These are phyloP conservation scores for Antarctomyces pellizariae DNA, from an alignment of 495 filamentous ascomycete species.

Conservation along the genomic window DNA sequence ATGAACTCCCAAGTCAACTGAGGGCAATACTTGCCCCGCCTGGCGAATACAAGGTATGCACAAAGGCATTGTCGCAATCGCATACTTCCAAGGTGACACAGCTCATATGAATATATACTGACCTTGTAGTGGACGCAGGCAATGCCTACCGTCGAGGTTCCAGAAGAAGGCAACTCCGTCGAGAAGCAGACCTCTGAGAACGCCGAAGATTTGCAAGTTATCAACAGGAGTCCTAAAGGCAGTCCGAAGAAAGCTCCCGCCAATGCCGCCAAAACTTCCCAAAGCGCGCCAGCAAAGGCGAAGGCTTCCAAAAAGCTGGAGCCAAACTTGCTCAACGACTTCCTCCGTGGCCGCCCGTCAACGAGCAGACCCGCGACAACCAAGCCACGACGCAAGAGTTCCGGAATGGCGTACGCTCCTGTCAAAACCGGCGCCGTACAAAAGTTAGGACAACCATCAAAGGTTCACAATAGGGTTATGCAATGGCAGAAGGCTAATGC, in stretches of 20 bases:
- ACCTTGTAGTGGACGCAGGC: too few relatives aligned
- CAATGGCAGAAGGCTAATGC: conserved; percentile 54
- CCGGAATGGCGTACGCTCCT: conserved; percentile 14
- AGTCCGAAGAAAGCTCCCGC: conserved; percentile 3
- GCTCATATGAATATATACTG: too few relatives aligned
- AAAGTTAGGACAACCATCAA: conserved; percentile 22
- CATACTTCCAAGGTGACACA: too few relatives aligned
- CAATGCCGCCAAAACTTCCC: conserved; percentile 14
- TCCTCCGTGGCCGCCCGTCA: conserved; percentile 27
- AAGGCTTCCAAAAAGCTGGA: conserved; percentile 14
- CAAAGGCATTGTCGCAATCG: too few relatives aligned
- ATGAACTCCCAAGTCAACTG: too few relatives aligned
- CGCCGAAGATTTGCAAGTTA: too few relatives aligned
- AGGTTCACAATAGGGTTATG: conserved; percentile 43
- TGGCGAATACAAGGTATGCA: too few relatives aligned
- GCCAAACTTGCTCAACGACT: conserved; percentile 27
- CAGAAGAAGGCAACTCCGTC: too few relatives aligned
- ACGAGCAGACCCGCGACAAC: conserved; percentile 16
- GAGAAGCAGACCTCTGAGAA: too few relatives aligned
- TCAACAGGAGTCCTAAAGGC: conserved; percentile 1
- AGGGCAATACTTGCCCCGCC: too few relatives aligned
- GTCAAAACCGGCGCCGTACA: conserved; percentile 24
- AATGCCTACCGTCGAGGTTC: too few relatives aligned
- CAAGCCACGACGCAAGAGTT: conserved; percentile 17
- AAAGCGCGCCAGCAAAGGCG: conserved; percentile 17